phyloP scores from a whole-genome alignment of 352 stramenopile genomes.

The Phytophthora hybrid region DNA sequence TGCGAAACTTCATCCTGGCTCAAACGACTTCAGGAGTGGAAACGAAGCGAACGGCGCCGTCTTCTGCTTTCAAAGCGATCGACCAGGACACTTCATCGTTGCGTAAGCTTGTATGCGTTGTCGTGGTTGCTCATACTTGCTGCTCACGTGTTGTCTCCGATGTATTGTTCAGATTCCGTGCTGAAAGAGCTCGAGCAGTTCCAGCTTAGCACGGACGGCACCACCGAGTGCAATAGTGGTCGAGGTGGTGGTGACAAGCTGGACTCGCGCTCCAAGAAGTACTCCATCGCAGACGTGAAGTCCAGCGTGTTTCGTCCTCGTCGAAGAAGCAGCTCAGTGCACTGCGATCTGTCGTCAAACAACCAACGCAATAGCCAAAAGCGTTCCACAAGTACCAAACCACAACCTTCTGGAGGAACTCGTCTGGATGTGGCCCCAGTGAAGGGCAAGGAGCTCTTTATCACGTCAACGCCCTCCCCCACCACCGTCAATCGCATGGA shows the following conservation, averaged over 20 bases:
- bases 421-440: background rate
- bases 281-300: conserved; percentile 57
- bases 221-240: conserved; percentile 24
- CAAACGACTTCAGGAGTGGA: conserved; percentile 33
- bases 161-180: conserved; percentile 42
- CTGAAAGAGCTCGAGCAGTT: conserved; percentile 64
- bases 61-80: conserved; percentile 30
- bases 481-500: conserved; percentile 21
- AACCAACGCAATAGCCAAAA: conserved; percentile 16
- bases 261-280: conserved; percentile 36
- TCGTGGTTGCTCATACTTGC: background rate
- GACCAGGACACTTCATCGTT: conserved; percentile 36
- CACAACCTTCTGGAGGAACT: background rate
- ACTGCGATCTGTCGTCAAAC: conserved; percentile 47
- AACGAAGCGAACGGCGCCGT: conserved; percentile 11
- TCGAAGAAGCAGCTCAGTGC: conserved; percentile 34
- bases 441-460: conserved; percentile 35
- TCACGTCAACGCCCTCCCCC: conserved; percentile 29
- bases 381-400: conserved; percentile 4
- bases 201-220: conserved; percentile 35
- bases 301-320: conserved; percentile 42
- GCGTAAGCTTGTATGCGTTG: conserved; percentile 16
- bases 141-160: background rate
- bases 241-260: conserved; percentile 13
- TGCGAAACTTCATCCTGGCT: conserved; percentile 55